A percentile compares a stretch with the other conserved stretches of the same genome.
Conservation (phyloP, 2,329 filamentous ascomycete genomes). For the Amphichorda felina region DNA sequence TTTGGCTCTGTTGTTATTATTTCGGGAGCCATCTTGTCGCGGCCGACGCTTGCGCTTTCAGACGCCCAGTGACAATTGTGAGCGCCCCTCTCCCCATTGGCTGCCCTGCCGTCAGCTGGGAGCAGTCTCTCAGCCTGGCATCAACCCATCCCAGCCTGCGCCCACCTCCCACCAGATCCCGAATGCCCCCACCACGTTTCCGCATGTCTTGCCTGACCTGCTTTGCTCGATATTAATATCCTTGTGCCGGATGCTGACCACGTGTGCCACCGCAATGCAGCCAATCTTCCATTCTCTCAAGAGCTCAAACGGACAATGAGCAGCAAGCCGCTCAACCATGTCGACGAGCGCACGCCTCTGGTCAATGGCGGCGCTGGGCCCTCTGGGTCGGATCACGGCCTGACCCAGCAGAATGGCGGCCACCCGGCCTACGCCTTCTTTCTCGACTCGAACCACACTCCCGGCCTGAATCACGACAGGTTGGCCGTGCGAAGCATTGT, state of each 20-base stretch:
- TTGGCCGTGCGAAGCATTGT: conserved; percentile 31
- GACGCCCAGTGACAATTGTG: neutral
- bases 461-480: conserved; percentile 37
- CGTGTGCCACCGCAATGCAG: neutral
- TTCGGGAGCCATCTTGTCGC: neutral
- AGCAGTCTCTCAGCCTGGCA: too few species aligned
- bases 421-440: conserved; percentile 25
- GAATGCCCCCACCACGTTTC: too few species aligned
- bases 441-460: conserved; percentile 35
- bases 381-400: neutral
- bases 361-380: conserved; percentile 19
- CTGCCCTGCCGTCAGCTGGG: too few species aligned
- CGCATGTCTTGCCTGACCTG: too few species aligned
- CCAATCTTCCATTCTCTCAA: conserved; percentile 9
- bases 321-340: conserved; percentile 9
- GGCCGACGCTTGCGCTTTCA: neutral
- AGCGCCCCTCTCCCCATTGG: too few species aligned
- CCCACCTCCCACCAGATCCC: too few species aligned
- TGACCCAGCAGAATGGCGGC: neutral
- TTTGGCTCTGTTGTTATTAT: neutral
- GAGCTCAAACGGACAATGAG: conserved; percentile 19
- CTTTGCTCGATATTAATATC: too few species aligned
- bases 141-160: too few species aligned
- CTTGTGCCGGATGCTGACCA: neutral
- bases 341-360: conserved; percentile 29